Evolutionary conservation across 2,329 filamentous ascomycete genomes (phyloP).

Genomic region (Colletotrichum gigasporum): DNA sequence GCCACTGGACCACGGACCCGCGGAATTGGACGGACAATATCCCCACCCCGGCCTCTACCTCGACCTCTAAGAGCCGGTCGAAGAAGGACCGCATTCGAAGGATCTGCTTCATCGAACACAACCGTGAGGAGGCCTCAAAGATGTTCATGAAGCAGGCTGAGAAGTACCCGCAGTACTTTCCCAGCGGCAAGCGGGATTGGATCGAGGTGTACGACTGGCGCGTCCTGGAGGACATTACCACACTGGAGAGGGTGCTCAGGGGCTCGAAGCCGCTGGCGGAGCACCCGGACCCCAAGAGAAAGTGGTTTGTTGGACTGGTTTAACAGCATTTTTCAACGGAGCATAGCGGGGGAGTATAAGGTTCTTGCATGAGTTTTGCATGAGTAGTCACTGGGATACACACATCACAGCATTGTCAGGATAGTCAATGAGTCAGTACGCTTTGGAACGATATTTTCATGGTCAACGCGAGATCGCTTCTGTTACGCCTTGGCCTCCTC

Average conservation of each 20-base stretch:
- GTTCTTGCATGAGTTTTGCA: no score
- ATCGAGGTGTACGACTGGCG: constrained; percentile 59
- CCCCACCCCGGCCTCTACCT: background rate
- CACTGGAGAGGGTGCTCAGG: constrained; percentile 44
- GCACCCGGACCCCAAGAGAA: constrained; percentile 49
- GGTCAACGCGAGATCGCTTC: background rate
- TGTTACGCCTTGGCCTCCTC: constrained; percentile 41
- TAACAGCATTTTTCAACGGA: constrained; percentile 36
- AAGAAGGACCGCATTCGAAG: constrained; percentile 6
- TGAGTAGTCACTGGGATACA: background rate
- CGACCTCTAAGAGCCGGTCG: background rate
- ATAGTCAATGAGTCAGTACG: background rate
- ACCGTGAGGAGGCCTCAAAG: constrained; percentile 38
- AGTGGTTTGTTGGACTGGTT: constrained; percentile 54
- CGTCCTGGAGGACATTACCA: constrained; percentile 50
- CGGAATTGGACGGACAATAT: constrained; percentile 42
- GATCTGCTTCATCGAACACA: constrained; percentile 49
- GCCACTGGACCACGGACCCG: constrained; percentile 43
- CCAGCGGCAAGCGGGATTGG: constrained; percentile 44
- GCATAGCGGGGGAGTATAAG: background rate
- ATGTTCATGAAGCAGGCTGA: constrained; percentile 46
- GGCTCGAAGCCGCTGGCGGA: background rate
- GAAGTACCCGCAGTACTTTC: constrained; percentile 37
- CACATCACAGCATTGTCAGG: background rate
- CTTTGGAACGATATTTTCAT: background rate